Percentiles rank a stretch among this genome's conserved stretches.
phyloP scores from a whole-genome alignment of 1,284 basidiomycete genomes.

The Schizophyllum amplum region DNA sequence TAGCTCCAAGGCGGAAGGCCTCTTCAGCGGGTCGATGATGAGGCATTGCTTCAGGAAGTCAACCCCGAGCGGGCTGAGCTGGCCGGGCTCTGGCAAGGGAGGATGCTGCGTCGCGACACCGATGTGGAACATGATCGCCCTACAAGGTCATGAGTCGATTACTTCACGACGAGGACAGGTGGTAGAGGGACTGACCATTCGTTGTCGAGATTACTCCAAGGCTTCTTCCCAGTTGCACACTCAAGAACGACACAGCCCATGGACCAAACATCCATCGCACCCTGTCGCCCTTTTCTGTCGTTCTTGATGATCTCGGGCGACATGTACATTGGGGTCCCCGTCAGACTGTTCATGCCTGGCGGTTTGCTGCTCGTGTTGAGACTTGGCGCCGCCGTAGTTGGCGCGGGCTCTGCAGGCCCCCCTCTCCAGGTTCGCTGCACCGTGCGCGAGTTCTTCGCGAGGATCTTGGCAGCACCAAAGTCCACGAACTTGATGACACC shows the following conservation, averaged over 20 bases:
- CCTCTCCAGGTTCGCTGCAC: constrained; percentile 67
- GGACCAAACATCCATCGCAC: constrained; percentile 99
- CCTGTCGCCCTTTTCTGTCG: constrained; percentile 76
- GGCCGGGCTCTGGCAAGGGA: constrained; percentile 85
- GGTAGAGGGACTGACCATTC: too few species aligned
- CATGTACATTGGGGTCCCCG: constrained; percentile 99
- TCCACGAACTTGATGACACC: constrained; percentile 98
- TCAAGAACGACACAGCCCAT: constrained; percentile 96
- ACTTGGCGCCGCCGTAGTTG: too few species aligned
- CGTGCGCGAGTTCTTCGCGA: constrained; percentile 89
- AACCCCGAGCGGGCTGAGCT: constrained; percentile 87
- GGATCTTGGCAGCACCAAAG: constrained; percentile 97
- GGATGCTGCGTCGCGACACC: constrained; percentile 97
- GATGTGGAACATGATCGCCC: constrained; percentile 99
- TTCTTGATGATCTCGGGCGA: constrained; percentile 98
- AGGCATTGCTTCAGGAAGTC: constrained; percentile 92
- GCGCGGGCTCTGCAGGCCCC: constrained; percentile 27
- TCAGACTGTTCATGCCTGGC: constrained; percentile 74
- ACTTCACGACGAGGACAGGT: constrained; percentile 18
- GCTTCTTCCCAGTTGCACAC: constrained; percentile 92
- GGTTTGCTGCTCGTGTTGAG: constrained; percentile 24
- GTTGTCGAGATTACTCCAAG: constrained; percentile 98
- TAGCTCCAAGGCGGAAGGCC: constrained; percentile 83
- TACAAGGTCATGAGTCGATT: constrained; percentile 22
- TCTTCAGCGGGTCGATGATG: constrained; percentile 77